Evolutionary conservation across 805 yeast species (phyloP), one percentile per base, ranked within the genome.

Genomic region (Candida piceae): DNA sequence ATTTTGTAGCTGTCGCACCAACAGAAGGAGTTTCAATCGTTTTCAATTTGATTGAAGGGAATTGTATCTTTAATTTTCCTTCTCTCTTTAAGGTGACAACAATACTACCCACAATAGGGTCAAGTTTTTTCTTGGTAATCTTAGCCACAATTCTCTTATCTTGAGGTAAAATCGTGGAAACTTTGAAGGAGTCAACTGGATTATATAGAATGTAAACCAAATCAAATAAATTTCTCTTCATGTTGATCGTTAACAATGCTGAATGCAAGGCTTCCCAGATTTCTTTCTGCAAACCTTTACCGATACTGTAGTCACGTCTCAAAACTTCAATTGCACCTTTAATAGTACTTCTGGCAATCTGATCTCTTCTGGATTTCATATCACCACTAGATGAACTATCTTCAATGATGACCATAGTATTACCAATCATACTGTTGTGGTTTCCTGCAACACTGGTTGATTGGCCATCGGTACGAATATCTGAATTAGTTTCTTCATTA

Each of bases 261-360:
- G 83, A 68, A 48, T 80, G 83, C 7, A 88, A 56, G 8, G 79
- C 67, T 30, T 71, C 67, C 96, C 96, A 88, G 2, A 93, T 49
- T 7, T 72, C 70, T 2, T 54, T 49, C 36, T 71, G 69, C 16
- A 93, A 62, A 0, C 87, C 85, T 20, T 58, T 53, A 1, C 82
- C 78, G 34, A 73, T 66, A 2, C 73, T 55, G 40, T 76, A 72
- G 36, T 78, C 82, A 34, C 82, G 66, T 35, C 90, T 63, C 10
- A 85, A 58, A 5, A 81, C 50, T 19, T 78, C 81, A 27, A 83
- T 71, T 0, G 86, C 76, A 13, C 93, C 93, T 16, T 66, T 68
- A 12, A 84, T 54, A 0, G 83, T 68, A 1, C 74, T 72, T 45
- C 89, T 71, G 0, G 90, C 83, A 31, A 78, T 63, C 2, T 72